Evolutionary conservation across 2,329 filamentous ascomycete genomes (phyloP).

Genomic region (Penicillium psychrosexuale): DNA sequence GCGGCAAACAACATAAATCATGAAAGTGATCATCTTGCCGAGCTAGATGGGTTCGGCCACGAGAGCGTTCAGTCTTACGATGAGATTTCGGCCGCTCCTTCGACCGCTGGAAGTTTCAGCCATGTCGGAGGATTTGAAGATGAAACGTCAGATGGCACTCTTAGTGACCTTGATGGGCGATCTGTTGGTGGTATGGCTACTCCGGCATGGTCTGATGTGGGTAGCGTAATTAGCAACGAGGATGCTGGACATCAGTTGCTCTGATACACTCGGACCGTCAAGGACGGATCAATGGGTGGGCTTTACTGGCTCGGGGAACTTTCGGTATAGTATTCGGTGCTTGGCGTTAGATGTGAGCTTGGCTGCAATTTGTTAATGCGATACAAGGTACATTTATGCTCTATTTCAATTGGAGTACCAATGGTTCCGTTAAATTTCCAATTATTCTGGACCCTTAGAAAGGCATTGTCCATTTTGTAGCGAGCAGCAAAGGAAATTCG

Average conservation of each 20-base stretch:
- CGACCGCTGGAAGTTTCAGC: constrained; percentile 37
- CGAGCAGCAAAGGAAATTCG: neutral
- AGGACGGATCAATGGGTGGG: neutral
- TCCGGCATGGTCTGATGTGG: constrained; percentile 45
- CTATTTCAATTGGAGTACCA: neutral
- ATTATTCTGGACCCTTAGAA: neutral
- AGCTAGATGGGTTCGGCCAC: constrained; percentile 10
- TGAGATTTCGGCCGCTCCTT: constrained; percentile 36
- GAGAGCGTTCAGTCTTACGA: constrained; percentile 14
- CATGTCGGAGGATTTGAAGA: constrained; percentile 37
- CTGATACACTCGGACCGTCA: constrained; percentile 6
- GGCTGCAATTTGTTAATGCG: neutral
- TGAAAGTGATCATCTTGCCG: constrained; percentile 15
- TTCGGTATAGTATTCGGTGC: neutral
- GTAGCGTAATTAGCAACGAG: constrained; percentile 44
- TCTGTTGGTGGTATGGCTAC: constrained; percentile 34
- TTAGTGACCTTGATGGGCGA: constrained; percentile 38
- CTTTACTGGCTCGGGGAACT: neutral
- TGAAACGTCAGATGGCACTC: constrained; percentile 36
- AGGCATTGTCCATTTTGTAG: neutral
- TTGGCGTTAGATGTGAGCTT: neutral
- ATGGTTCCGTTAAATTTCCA: neutral
- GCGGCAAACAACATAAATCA: constrained; percentile 19
- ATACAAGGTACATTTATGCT: neutral
- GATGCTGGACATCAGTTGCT: constrained; percentile 31